Conservation (phyloP, 257 asterid species). For the Solanum neorickii region DNA sequence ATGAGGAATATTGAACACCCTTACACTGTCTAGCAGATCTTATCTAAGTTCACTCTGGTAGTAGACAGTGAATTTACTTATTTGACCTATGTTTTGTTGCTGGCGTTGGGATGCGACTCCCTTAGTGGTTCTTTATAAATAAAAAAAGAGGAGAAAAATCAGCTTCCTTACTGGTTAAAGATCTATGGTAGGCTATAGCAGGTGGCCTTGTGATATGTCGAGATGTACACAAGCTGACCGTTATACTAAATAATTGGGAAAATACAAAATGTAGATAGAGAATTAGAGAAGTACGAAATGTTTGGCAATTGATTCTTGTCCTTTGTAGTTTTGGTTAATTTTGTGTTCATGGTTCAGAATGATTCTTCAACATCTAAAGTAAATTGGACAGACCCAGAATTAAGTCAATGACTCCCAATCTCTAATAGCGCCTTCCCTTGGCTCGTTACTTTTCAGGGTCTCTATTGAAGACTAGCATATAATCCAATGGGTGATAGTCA, state of each 20-base stretch:
- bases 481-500: conserved; percentile 93
- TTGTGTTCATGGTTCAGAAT: not conserved
- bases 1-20: not conserved
- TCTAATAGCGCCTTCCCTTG: not conserved
- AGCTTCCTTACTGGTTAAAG: not conserved
- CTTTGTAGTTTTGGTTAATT: not conserved
- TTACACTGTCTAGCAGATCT: not conserved
- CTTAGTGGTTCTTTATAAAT: not conserved
- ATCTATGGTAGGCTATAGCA: not conserved
- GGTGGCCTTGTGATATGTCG: not conserved
- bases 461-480: not conserved
- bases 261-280: not conserved
- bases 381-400: not conserved
- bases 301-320: not conserved
- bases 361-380: not conserved
- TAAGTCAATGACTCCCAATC: not conserved
- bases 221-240: not conserved
- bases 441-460: not conserved
- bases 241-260: not conserved
- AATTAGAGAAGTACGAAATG: not conserved
- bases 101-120: not conserved
- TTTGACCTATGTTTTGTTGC: not conserved
- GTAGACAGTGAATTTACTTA: not conserved
- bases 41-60: not conserved
- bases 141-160: not conserved